A percentile compares a stretch with the other conserved stretches of the same genome.
Evolutionary conservation across 106 monocot species (phyloP).

Genomic region (Dioscorea zingiberensis): DNA sequence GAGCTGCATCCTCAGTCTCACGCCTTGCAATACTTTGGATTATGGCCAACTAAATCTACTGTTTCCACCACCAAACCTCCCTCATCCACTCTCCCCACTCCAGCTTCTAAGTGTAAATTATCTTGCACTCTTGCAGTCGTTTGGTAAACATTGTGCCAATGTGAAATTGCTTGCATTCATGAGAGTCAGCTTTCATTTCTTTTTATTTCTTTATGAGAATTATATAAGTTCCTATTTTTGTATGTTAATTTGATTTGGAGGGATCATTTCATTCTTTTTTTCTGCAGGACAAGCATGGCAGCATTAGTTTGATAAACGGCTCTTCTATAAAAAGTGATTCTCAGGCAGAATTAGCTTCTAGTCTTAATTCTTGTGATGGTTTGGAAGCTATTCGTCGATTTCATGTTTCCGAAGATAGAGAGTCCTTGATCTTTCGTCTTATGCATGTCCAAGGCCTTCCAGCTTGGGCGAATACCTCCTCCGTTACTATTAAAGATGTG

Average conservation of each 20-base stretch:
- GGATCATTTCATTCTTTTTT: constrained; percentile 7
- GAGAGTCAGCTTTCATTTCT: too few relatives aligned
- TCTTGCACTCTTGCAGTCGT: too few relatives aligned
- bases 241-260: background rate
- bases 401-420: constrained; percentile 30
- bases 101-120: too few relatives aligned
- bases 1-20: too few relatives aligned
- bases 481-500: constrained; percentile 83
- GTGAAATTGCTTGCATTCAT: too few relatives aligned
- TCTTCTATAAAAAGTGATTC: constrained; percentile 2
- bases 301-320: constrained; percentile 3
- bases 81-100: too few relatives aligned
- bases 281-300: constrained; percentile 15
- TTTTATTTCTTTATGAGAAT: too few relatives aligned
- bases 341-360: background rate
- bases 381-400: constrained; percentile 34
- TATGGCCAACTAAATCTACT: too few relatives aligned
- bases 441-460: constrained; percentile 86
- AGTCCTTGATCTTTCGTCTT: constrained; percentile 48
- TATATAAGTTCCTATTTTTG: too few relatives aligned
- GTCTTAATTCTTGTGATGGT: constrained; percentile 23
- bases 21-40: too few relatives aligned
- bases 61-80: too few relatives aligned
- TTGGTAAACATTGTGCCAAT: too few relatives aligned
- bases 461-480: constrained; percentile 66